Evolutionary conservation across 352 stramenopile species (phyloP).

Genomic region (Stramenopiles sp.): DNA sequence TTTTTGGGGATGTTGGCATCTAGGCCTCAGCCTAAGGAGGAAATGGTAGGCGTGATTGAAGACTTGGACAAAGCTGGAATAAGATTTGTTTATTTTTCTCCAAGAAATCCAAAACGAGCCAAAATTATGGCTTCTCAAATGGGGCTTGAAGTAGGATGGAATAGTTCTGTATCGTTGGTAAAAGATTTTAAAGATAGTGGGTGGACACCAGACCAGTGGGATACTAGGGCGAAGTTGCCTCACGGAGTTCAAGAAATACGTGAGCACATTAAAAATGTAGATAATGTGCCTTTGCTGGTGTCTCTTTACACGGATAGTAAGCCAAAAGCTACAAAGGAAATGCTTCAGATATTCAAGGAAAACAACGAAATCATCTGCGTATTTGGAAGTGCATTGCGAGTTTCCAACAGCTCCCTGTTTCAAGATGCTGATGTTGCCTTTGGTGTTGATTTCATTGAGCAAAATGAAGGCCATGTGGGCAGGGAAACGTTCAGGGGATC

Average conservation of each 20-base stretch:
- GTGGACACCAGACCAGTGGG: constrained; percentile 74
- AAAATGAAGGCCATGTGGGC: no score
- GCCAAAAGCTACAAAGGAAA: constrained; percentile 76
- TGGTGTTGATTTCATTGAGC: no score
- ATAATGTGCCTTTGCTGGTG: constrained; percentile 93
- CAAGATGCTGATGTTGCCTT: no score
- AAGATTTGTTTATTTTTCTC: constrained; percentile 96
- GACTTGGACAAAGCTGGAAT: constrained; percentile 80
- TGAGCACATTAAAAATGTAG: constrained; percentile 74
- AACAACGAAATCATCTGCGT: constrained; percentile 57
- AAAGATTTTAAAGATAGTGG: constrained; percentile 57
- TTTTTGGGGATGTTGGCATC: constrained; percentile 74
- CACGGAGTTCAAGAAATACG: constrained; percentile 88
- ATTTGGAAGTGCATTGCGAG: no score
- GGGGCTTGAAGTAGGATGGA: constrained; percentile 97
- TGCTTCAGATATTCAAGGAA: constrained; percentile 62
- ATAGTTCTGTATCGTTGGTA: constrained; percentile 89
- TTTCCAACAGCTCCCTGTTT: no score
- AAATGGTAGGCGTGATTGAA: constrained; percentile 82
- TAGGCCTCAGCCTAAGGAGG: constrained; percentile 70
- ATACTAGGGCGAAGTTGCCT: constrained; percentile 78
- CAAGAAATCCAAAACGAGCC: constrained; percentile 88
- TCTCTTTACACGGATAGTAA: constrained; percentile 93
- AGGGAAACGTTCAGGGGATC: no score
- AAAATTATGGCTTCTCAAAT: constrained; percentile 93